Percentiles rank a stretch among this genome's conserved stretches.
Conservation (phyloP, 163 green algal species). For the Scenedesmus sp. region DNA sequence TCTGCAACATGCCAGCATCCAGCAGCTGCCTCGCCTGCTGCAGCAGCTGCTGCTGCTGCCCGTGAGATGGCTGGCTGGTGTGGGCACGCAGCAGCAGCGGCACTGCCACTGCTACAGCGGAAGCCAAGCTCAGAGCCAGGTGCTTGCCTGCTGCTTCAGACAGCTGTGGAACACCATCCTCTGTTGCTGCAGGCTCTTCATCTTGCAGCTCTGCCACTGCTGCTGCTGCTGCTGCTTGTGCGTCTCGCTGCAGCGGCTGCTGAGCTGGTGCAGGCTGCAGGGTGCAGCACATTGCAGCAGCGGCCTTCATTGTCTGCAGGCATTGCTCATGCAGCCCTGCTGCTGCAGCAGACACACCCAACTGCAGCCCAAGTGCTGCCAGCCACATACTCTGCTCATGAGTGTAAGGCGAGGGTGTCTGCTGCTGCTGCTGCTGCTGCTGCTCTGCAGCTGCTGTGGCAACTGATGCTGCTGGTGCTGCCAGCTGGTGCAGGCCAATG, state of each 20-base stretch:
- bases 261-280: not conserved
- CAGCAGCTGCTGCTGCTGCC: not conserved
- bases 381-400: conserved; percentile 22
- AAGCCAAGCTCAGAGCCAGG: not conserved
- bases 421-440: conserved; percentile 34
- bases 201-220: not conserved
- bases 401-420: no score
- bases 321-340: not conserved
- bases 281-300: conserved; percentile 5
- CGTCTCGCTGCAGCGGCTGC: not conserved
- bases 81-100: not conserved
- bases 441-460: not conserved
- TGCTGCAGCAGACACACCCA: not conserved
- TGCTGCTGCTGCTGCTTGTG: not conserved
- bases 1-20: not conserved
- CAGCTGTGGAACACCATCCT: not conserved
- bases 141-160: not conserved
- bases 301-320: not conserved
- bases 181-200: not conserved
- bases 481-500: not conserved
- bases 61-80: not conserved
- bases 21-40: conserved; percentile 3
- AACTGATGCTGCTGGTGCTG: not conserved
- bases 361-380: not conserved
- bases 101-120: not conserved